Conservation (phyloP, 2,329 filamentous ascomycete genomes). For the Penicillium olsonii region DNA sequence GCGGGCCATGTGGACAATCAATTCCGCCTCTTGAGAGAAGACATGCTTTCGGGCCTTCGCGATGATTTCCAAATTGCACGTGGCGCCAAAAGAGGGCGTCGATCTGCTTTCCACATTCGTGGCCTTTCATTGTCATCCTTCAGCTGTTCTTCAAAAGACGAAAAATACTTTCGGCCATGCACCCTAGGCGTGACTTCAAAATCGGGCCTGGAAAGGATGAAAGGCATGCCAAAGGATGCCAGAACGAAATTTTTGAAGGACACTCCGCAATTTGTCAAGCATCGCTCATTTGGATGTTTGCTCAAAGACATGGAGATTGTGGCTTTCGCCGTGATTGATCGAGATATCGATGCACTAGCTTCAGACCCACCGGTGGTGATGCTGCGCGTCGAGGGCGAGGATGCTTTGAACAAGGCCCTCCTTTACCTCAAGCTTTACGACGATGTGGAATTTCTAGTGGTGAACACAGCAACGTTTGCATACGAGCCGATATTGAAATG, state of each 20-base stretch:
- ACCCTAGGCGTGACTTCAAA: constrained; percentile 46
- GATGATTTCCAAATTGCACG: constrained; percentile 59
- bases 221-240: constrained; percentile 23
- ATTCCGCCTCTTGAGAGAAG: constrained; percentile 70
- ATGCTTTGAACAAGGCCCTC: constrained; percentile 52
- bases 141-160: constrained; percentile 40
- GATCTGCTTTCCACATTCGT: constrained; percentile 41
- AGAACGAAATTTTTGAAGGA: constrained; percentile 52
- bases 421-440: constrained; percentile 40
- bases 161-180: constrained; percentile 29
- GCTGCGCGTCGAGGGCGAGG: constrained; percentile 54
- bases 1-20: constrained; percentile 66
- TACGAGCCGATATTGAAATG: constrained; percentile 67
- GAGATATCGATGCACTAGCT: constrained; percentile 52
- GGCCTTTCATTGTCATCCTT: constrained; percentile 34
- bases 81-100: constrained; percentile 51
- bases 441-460: constrained; percentile 55
- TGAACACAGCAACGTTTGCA: constrained; percentile 68
- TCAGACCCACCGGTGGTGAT: constrained; percentile 48
- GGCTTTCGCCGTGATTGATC: constrained; percentile 61
- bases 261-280: constrained; percentile 56
- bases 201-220: constrained; percentile 50
- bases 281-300: constrained; percentile 64
- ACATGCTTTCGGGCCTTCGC: constrained; percentile 67
- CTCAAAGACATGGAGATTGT: constrained; percentile 54